phyloP scores from a whole-genome alignment of 805 yeast species.

The Myxozyma melibiosi region DNA sequence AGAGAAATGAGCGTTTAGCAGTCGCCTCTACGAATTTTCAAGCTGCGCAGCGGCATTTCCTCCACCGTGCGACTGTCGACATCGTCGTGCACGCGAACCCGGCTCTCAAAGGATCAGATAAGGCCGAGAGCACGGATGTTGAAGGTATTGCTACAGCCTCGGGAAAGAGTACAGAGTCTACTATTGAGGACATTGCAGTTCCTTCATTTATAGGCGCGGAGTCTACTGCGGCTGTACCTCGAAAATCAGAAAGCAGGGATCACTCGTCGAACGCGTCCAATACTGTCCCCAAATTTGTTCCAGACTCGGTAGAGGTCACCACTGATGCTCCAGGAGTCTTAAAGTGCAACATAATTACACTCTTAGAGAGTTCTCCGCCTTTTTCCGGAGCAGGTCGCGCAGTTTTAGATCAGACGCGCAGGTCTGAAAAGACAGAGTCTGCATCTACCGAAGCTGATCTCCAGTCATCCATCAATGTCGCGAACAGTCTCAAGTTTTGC shows the following conservation, averaged over 20 bases:
- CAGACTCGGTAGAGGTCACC: background rate
- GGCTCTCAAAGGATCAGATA: background rate
- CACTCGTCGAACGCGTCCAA: too few species aligned
- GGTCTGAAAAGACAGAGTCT: background rate
- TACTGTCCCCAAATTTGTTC: too few species aligned
- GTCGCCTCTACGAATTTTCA: constrained; percentile 4
- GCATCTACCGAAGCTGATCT: background rate
- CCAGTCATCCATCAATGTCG: background rate
- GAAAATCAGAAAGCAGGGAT: too few species aligned
- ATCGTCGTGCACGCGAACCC: background rate
- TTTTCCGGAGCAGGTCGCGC: background rate
- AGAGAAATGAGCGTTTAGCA: background rate
- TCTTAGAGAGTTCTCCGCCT: constrained; percentile 4
- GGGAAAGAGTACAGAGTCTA: background rate
- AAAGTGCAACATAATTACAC: background rate
- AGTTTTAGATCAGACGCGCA: too few species aligned
- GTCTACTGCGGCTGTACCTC: too few species aligned
- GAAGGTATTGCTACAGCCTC: too few species aligned
- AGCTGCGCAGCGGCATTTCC: background rate
- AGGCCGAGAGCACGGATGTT: background rate
- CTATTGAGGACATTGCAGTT: constrained; percentile 1
- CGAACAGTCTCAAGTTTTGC: background rate
- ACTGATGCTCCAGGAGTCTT: too few species aligned
- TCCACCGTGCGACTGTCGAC: constrained; percentile 1
- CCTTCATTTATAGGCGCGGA: too few species aligned